phyloP scores from a whole-genome alignment of 345 rosid genomes.

The Litchi chinensis region DNA sequence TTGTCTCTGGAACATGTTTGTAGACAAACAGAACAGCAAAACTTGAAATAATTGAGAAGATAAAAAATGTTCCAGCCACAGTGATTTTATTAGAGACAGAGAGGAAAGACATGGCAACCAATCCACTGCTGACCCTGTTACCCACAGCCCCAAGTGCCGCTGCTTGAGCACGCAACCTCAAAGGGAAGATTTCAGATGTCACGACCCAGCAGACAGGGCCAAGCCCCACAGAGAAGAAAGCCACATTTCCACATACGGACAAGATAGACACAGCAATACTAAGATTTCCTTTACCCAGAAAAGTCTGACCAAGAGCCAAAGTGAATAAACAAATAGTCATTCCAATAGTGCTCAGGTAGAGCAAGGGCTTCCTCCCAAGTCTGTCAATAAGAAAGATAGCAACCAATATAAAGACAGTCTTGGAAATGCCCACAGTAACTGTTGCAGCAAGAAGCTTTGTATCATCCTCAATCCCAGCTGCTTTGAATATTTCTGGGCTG shows the following conservation, averaged over 20 bases:
- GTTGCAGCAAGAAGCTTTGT: slow-evolving; percentile 71
- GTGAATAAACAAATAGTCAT: slow-evolving; percentile 73
- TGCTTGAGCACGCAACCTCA: slow-evolving; percentile 80
- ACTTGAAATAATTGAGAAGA: slow-evolving; percentile 58
- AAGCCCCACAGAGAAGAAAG: slow-evolving; percentile 79
- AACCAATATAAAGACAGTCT: slow-evolving; percentile 62
- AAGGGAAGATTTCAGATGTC: slow-evolving; percentile 80
- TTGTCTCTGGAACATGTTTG: slow-evolving; percentile 68
- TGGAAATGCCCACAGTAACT: slow-evolving; percentile 74
- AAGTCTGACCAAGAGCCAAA: slow-evolving; percentile 56
- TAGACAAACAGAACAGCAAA: slow-evolving; percentile 67
- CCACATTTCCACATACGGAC: slow-evolving; percentile 76
- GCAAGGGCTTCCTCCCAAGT: slow-evolving; percentile 75
- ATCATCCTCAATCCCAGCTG: slow-evolving; percentile 62
- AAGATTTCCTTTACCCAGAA: slow-evolving; percentile 47
- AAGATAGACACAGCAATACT: slow-evolving; percentile 50
- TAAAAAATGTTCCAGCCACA: slow-evolving; percentile 63
- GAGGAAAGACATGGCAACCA: slow-evolving; percentile 83
- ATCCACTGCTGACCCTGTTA: slow-evolving; percentile 74
- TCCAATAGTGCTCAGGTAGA: slow-evolving; percentile 80
- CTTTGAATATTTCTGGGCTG: slow-evolving; percentile 72
- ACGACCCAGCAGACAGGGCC: slow-evolving; percentile 87
- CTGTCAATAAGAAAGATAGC: slow-evolving; percentile 71
- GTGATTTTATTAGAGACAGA: slow-evolving; percentile 62
- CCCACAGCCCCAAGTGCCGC: slow-evolving; percentile 78